Percentiles rank a stretch among this genome's conserved stretches.
Conservation (phyloP, 495 filamentous ascomycete species). For the Bacidia rubella region DNA sequence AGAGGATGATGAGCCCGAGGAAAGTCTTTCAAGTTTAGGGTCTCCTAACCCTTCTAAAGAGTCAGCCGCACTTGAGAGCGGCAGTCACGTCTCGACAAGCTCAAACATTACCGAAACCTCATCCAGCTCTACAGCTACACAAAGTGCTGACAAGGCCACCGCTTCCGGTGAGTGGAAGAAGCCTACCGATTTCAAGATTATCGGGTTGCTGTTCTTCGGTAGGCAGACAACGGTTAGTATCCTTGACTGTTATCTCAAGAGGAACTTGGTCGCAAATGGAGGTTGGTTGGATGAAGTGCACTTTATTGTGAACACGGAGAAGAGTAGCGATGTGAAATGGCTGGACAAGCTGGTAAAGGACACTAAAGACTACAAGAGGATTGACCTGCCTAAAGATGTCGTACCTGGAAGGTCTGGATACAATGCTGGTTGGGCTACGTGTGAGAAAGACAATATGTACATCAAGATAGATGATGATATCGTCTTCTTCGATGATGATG, state of each 20-base stretch:
- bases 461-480: slow-evolving; percentile 41
- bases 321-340: slow-evolving; percentile 30
- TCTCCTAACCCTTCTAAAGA: no score
- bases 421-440: slow-evolving; percentile 25
- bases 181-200: slow-evolving; percentile 26
- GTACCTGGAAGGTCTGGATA: slow-evolving; percentile 15
- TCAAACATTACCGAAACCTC: neutral
- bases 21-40: no score
- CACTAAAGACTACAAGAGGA: slow-evolving; percentile 13
- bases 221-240: slow-evolving; percentile 16
- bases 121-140: neutral
- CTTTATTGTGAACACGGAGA: slow-evolving; percentile 33
- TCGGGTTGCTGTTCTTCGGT: slow-evolving; percentile 31
- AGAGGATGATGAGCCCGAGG: no score
- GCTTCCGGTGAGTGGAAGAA: slow-evolving; percentile 15
- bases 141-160: neutral
- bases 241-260: slow-evolving; percentile 35
- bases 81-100: neutral
- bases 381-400: slow-evolving; percentile 11
- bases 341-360: slow-evolving; percentile 21
- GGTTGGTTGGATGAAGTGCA: slow-evolving; percentile 36
- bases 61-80: no score
- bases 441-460: slow-evolving; percentile 29
- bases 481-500: slow-evolving; percentile 34
- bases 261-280: slow-evolving; percentile 34